Evolutionary conservation across 2,329 filamentous ascomycete genomes (phyloP).

Genomic region (Paracoccidioides brasiliensis): DNA sequence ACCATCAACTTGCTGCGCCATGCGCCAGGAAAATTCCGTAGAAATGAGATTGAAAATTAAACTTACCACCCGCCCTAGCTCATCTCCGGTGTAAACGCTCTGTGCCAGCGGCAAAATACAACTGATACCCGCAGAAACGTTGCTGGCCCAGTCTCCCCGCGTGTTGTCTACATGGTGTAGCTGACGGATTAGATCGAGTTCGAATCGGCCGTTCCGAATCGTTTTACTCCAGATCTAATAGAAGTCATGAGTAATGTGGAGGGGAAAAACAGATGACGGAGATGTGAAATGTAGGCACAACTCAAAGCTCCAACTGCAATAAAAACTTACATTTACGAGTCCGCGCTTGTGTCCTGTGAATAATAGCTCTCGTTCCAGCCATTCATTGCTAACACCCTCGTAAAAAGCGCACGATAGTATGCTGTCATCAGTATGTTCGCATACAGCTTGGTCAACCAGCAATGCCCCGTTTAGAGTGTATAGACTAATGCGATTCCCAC

Average conservation of each 20-base stretch:
- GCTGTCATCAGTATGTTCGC: slow-evolving; percentile 56
- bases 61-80: slow-evolving; percentile 78
- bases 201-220: slow-evolving; percentile 53
- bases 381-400: slow-evolving; percentile 80
- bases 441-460: slow-evolving; percentile 70
- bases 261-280: background rate
- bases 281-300: background rate
- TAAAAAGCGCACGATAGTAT: slow-evolving; percentile 82
- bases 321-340: slow-evolving; percentile 52
- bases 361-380: slow-evolving; percentile 72
- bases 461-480: slow-evolving; percentile 82
- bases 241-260: background rate
- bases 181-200: slow-evolving; percentile 63
- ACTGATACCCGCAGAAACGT: slow-evolving; percentile 56
- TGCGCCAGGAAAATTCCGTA: background rate
- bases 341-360: slow-evolving; percentile 82
- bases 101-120: slow-evolving; percentile 74
- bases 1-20: background rate
- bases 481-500: slow-evolving; percentile 58
- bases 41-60: background rate
- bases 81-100: slow-evolving; percentile 84
- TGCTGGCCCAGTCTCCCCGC: slow-evolving; percentile 43
- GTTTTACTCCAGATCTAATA: slow-evolving; percentile 44
- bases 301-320: background rate
- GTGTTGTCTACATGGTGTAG: slow-evolving; percentile 66